Conservation (phyloP, 169 alveolate species). For the Perkinsus chesapeaki region DNA sequence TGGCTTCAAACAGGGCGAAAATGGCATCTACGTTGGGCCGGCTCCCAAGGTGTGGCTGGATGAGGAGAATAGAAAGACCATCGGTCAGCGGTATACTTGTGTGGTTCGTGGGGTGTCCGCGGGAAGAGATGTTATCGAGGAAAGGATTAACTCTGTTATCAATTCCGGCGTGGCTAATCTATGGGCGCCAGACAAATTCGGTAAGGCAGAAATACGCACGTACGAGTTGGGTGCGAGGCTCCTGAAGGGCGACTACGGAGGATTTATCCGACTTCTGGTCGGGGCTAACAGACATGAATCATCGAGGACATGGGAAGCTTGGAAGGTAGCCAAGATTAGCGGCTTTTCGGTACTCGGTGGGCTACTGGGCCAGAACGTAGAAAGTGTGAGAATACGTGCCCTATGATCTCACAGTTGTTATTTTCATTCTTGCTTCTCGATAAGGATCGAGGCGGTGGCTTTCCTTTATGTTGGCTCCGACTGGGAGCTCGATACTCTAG, state of each 20-base stretch:
- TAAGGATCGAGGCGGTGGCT: too few species aligned
- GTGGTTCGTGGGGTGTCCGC: background rate
- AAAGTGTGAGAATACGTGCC: too few species aligned
- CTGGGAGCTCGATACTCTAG: too few species aligned
- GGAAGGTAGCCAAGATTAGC: background rate
- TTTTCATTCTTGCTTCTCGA: too few species aligned
- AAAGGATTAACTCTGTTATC: background rate
- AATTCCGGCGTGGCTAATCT: background rate
- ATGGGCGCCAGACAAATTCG: background rate
- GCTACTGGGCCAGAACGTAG: too few species aligned
- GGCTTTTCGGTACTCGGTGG: too few species aligned
- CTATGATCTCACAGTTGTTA: too few species aligned
- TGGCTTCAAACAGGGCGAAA: background rate
- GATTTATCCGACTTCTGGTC: background rate
- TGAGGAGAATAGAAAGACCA: background rate
- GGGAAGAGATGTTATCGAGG: background rate
- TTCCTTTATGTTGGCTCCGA: too few species aligned
- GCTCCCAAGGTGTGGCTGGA: background rate
- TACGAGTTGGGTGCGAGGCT: background rate
- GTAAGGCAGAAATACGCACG: background rate
- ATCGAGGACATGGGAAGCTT: background rate
- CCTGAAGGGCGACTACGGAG: background rate
- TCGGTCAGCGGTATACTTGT: background rate
- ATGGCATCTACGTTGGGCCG: background rate
- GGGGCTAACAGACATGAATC: background rate